Conservation (phyloP, 192 early-diverging fungal species). For the Gaertneriomyces sp. region DNA sequence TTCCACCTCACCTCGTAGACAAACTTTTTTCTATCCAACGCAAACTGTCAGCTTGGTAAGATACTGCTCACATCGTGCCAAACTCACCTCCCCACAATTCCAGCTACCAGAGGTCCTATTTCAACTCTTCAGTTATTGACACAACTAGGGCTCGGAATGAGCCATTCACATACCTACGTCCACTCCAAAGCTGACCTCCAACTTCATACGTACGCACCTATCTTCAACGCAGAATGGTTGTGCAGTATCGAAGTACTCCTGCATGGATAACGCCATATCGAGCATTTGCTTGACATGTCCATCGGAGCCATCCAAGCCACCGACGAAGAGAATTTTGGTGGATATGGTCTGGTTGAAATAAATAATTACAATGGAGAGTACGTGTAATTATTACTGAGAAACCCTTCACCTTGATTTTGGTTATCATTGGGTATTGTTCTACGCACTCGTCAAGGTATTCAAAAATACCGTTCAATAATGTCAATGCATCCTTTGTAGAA, state of each 20-base stretch:
- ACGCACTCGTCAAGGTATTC: constrained; percentile 43
- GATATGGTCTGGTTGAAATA: constrained; percentile 36
- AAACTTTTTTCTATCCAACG: constrained; percentile 34
- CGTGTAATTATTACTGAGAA: background rate
- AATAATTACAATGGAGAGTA: background rate
- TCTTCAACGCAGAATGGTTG: constrained; percentile 25
- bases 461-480: constrained; percentile 44
- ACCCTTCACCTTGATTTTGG: constrained; percentile 42
- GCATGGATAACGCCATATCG: constrained; percentile 38
- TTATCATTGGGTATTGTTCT: constrained; percentile 25
- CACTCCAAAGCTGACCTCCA: constrained; percentile 43
- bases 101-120: constrained; percentile 48
- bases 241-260: constrained; percentile 23
- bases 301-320: constrained; percentile 31
- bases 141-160: background rate
- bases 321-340: constrained; percentile 47
- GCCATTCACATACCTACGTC: constrained; percentile 28
- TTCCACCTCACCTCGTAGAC: constrained; percentile 38
- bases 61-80: too few relatives aligned
- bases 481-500: constrained; percentile 36
- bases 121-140: constrained; percentile 1
- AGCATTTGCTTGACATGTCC: constrained; percentile 34
- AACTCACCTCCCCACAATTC: constrained; percentile 38
- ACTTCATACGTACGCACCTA: constrained; percentile 20
- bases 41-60: too few relatives aligned